These are phyloP conservation scores for Suillus decipiens DNA, from an alignment of 768 basidiomycete genomes.

Conservation along the genomic window DNA sequence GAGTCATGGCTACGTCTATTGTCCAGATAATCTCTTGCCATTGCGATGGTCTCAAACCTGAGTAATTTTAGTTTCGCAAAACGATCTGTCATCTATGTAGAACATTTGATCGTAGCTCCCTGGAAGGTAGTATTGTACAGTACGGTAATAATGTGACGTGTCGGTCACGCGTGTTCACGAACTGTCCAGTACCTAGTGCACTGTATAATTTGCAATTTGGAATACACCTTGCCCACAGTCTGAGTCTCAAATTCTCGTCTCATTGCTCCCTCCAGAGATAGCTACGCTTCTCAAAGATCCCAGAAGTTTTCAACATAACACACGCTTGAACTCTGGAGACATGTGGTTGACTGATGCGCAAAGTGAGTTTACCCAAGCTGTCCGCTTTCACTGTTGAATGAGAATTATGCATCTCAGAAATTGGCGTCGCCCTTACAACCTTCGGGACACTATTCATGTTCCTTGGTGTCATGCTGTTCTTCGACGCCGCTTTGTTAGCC, in stretches of 20 bases:
- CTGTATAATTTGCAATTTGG: background rate
- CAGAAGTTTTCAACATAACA: background rate
- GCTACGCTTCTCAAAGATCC: background rate
- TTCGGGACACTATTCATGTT: slow-evolving; percentile 97
- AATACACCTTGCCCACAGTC: background rate
- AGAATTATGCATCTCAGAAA: slow-evolving; percentile 54
- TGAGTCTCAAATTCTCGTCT: background rate
- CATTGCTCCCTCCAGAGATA: background rate
- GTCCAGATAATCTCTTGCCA: background rate
- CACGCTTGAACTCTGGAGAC: slow-evolving; percentile 6
- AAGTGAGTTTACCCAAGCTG: slow-evolving; percentile 29
- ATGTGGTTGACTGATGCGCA: slow-evolving; percentile 62
- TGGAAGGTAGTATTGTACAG: background rate
- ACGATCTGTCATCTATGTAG: background rate
- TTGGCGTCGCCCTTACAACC: slow-evolving; percentile 94
- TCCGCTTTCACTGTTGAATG: slow-evolving; percentile 6
- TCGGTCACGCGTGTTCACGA: background rate
- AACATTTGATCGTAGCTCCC: background rate
- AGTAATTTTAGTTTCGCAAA: background rate
- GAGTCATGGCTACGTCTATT: background rate
- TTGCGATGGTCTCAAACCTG: background rate
- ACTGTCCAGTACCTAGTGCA: background rate
- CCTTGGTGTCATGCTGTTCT: slow-evolving; percentile 93
- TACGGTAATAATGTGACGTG: background rate
- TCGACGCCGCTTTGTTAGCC: slow-evolving; percentile 93